These are phyloP conservation scores for Fraxinus pennsylvanica DNA, from an alignment of 257 asterid species.

Conservation along the genomic window DNA sequence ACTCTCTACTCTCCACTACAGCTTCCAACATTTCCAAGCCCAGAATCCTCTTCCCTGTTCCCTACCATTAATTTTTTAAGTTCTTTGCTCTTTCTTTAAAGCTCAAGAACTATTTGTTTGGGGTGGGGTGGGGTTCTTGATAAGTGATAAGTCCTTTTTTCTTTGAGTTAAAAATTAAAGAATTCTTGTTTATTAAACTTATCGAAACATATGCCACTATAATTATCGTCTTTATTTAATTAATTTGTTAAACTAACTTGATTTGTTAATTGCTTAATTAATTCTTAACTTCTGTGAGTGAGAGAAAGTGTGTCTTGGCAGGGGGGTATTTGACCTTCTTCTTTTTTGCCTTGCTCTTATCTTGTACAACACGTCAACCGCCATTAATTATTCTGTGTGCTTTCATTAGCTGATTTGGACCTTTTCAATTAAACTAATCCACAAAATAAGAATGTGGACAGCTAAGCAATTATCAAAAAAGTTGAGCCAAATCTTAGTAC, in stretches of 20 bases:
- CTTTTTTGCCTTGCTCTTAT: slow-evolving; percentile 20
- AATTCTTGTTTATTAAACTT: too few species aligned
- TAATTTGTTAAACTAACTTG: not conserved
- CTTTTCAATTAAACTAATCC: slow-evolving; percentile 22
- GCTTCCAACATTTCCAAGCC: not conserved
- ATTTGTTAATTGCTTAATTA: not conserved
- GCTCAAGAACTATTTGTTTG: not conserved
- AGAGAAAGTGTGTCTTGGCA: not conserved
- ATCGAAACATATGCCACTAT: too few species aligned
- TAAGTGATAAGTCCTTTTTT: not conserved
- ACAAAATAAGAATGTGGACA: slow-evolving; percentile 27
- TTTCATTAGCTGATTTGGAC: slow-evolving; percentile 19
- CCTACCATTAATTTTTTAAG: slow-evolving; percentile 27
- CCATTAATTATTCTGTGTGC: not conserved
- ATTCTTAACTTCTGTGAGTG: not conserved
- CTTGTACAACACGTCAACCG: not conserved
- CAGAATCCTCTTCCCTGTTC: too few species aligned
- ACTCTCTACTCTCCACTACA: slow-evolving; percentile 49
- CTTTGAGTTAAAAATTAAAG: not conserved
- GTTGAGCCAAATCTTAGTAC: not conserved
- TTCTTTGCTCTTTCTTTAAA: not conserved
- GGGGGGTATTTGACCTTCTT: slow-evolving; percentile 14
- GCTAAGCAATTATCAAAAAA: slow-evolving; percentile 21
- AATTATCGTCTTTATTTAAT: too few species aligned
- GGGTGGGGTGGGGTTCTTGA: not conserved